These are phyloP conservation scores for Aspergillus avenaceus DNA, from an alignment of 495 filamentous ascomycete genomes.

Conservation along the genomic window DNA sequence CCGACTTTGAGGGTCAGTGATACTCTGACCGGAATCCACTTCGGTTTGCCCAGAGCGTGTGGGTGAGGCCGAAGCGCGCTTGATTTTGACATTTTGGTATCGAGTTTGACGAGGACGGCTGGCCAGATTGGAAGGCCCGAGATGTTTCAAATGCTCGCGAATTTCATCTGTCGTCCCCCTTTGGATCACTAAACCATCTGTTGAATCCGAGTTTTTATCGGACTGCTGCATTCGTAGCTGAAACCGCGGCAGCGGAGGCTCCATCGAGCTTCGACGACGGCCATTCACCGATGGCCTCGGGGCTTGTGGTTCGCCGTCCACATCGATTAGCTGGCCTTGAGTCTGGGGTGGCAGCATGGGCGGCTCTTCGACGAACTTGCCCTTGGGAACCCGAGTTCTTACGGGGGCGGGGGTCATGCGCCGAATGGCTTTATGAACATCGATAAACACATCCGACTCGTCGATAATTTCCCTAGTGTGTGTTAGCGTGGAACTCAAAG, in stretches of 20 bases:
- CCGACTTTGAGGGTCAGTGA: constrained; percentile 19
- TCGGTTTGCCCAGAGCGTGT: constrained; percentile 37
- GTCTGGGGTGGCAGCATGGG: constrained; percentile 24
- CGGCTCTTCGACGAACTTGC: constrained; percentile 49
- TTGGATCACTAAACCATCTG: constrained; percentile 32
- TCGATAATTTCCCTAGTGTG: constrained; percentile 66
- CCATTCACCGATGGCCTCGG: not conserved
- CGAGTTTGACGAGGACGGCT: constrained; percentile 76
- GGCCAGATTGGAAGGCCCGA: constrained; percentile 90
- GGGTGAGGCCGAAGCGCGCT: constrained; percentile 53
- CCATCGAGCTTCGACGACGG: constrained; percentile 45
- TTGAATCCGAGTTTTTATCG: constrained; percentile 22
- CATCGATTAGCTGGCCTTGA: constrained; percentile 36
- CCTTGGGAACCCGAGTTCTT: constrained; percentile 55
- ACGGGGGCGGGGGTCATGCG: constrained; percentile 63
- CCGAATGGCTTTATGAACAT: constrained; percentile 94
- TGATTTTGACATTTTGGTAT: constrained; percentile 90
- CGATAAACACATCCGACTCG: constrained; percentile 93
- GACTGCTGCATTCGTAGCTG: constrained; percentile 33
- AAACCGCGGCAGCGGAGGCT: constrained; percentile 47
- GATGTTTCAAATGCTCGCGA: constrained; percentile 77
- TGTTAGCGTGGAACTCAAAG: too few relatives aligned
- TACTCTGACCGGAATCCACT: constrained; percentile 29
- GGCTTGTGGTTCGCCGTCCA: constrained; percentile 20
- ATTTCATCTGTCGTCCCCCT: constrained; percentile 56